Evolutionary conservation across 306 rosid genomes (phyloP).

Genomic region (Prunus salicina): DNA sequence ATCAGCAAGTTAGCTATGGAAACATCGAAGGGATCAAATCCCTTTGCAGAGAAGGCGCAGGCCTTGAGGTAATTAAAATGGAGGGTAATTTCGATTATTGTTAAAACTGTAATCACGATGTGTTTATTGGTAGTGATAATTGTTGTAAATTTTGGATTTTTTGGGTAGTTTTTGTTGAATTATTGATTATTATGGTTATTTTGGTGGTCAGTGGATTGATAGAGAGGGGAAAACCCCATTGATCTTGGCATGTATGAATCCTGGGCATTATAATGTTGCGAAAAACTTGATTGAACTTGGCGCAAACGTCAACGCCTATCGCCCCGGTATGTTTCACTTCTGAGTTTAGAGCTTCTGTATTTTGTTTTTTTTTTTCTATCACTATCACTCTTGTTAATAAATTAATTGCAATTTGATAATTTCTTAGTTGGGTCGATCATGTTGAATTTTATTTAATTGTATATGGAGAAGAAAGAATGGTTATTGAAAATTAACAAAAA

Average conservation of each 20-base stretch:
- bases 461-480: not conserved
- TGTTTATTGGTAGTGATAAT: not conserved
- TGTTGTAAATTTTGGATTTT: not conserved
- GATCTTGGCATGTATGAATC: slow-evolving; percentile 82
- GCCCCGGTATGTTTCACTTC: slow-evolving; percentile 57
- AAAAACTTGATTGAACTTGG: slow-evolving; percentile 85
- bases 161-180: slow-evolving; percentile 16
- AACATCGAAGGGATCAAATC: slow-evolving; percentile 72
- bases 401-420: not conserved
- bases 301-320: slow-evolving; percentile 83
- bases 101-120: too few relatives aligned
- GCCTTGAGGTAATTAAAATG: slow-evolving; percentile 65
- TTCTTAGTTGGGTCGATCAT: not conserved
- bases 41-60: slow-evolving; percentile 76
- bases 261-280: slow-evolving; percentile 59
- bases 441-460: not conserved
- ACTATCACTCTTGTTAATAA: not conserved
- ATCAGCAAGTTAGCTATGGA: slow-evolving; percentile 80
- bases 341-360: not conserved
- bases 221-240: slow-evolving; percentile 80
- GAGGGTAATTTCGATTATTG: not conserved
- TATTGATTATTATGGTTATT: slow-evolving; percentile 19
- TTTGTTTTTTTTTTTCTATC: not conserved
- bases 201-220: slow-evolving; percentile 61
- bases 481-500: not conserved